Conservation (phyloP, 768 basidiomycete genomes). For the Dacryopinax spathularia region DNA sequence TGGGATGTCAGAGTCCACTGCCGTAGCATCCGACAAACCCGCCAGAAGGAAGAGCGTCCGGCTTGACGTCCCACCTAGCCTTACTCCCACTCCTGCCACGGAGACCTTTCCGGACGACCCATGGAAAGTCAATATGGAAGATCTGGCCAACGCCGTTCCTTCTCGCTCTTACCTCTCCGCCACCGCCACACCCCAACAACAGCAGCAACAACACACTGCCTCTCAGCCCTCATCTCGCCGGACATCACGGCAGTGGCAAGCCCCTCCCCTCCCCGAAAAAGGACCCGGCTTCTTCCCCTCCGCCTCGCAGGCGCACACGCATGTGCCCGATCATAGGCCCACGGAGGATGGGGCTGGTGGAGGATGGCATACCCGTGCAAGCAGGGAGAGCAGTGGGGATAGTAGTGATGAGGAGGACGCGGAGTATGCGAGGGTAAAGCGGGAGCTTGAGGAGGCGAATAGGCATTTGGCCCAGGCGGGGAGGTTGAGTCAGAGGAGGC, state of each 20-base stretch:
- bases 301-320: no score
- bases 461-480: not conserved
- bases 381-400: not conserved
- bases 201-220: not conserved
- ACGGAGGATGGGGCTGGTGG: not conserved
- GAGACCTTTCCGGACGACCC: not conserved
- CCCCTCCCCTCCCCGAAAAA: not conserved
- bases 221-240: not conserved
- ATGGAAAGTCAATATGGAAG: not conserved
- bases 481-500: not conserved
- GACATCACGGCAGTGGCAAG: not conserved
- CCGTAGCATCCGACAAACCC: not conserved
- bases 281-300: not conserved
- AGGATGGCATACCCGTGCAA: not conserved
- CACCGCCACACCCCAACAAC: not conserved
- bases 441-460: slow-evolving; percentile 1
- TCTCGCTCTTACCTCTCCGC: not conserved
- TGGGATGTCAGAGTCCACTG: not conserved
- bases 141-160: not conserved
- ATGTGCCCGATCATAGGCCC: not conserved
- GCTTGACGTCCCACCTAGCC: not conserved
- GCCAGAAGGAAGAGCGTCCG: not conserved
- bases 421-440: not conserved
- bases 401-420: not conserved
- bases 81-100: not conserved